A percentile compares a stretch with the other conserved stretches of the same genome.
phyloP scores from a whole-genome alignment of 1,284 basidiomycete species.

The Sparassis latifolia region DNA sequence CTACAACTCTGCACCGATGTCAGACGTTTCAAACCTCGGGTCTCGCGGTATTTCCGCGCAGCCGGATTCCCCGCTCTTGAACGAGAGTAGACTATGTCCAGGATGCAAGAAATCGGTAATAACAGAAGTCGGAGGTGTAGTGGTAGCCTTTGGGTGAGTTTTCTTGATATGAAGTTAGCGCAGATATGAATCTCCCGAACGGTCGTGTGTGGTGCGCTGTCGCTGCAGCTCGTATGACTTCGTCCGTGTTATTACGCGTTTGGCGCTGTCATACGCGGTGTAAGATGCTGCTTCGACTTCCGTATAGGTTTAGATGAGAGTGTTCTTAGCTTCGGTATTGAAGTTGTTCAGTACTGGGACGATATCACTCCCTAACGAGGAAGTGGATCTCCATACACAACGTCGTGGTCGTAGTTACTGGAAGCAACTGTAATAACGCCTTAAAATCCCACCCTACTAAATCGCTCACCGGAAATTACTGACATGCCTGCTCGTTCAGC shows the following conservation, averaged over 20 bases:
- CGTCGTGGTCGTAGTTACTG: no score
- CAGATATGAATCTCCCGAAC: no score
- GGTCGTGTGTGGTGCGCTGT: not conserved
- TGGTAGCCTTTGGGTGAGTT: conserved; percentile 85
- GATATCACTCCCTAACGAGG: no score
- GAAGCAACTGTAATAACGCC: no score
- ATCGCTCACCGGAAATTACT: no score
- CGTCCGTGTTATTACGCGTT: not conserved
- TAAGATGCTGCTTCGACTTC: no score
- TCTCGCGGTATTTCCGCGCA: conserved; percentile 2
- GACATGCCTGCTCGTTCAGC: conserved; percentile 27
- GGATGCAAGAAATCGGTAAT: conserved; percentile 83
- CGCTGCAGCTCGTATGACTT: conserved; percentile 3
- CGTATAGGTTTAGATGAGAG: no score
- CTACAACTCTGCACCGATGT: conserved; percentile 8
- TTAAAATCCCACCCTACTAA: no score
- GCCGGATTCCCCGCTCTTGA: conserved; percentile 12
- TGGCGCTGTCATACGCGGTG: not conserved
- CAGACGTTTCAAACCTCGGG: conserved; percentile 6
- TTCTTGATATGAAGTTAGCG: not conserved
- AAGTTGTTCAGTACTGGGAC: no score
- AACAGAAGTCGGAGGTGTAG: conserved; percentile 78
- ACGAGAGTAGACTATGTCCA: conserved; percentile 71
- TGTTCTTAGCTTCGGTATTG: no score
- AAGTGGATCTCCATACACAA: no score